Conservation (phyloP, 2,329 filamentous ascomycete species). For the Cladophialophora psammophila region DNA sequence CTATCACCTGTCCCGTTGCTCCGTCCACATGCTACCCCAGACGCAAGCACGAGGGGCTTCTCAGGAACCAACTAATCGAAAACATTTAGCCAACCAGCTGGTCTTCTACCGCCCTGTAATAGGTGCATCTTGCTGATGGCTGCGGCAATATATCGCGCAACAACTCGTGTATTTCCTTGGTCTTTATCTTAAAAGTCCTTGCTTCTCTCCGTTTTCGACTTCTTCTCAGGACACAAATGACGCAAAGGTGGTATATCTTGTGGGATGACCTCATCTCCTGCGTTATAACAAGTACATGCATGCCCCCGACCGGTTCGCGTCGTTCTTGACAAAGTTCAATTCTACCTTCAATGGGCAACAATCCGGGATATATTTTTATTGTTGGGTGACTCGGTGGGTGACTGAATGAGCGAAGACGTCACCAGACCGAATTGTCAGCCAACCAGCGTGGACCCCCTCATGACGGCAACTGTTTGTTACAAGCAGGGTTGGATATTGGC, state of each 20-base stretch:
- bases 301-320: neutral
- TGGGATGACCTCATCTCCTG: neutral
- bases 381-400: neutral
- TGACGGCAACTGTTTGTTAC: neutral
- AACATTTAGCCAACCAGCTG: neutral
- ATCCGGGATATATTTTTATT: neutral
- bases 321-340: neutral
- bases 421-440: neutral
- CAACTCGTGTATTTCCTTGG: neutral
- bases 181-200: neutral
- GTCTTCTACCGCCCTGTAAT: neutral
- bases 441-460: neutral
- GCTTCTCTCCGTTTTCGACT: neutral
- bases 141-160: constrained; percentile 1
- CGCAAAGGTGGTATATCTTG: neutral
- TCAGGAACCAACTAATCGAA: neutral
- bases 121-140: neutral
- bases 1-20: neutral
- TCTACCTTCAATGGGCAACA: neutral
- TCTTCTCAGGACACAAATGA: neutral
- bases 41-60: neutral
- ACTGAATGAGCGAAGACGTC: neutral
- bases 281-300: neutral
- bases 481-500: neutral
- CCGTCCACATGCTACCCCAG: constrained; percentile 1